Evolutionary conservation across 2,329 filamentous ascomycete genomes (phyloP).

Genomic region (Sporothrix luriei): DNA sequence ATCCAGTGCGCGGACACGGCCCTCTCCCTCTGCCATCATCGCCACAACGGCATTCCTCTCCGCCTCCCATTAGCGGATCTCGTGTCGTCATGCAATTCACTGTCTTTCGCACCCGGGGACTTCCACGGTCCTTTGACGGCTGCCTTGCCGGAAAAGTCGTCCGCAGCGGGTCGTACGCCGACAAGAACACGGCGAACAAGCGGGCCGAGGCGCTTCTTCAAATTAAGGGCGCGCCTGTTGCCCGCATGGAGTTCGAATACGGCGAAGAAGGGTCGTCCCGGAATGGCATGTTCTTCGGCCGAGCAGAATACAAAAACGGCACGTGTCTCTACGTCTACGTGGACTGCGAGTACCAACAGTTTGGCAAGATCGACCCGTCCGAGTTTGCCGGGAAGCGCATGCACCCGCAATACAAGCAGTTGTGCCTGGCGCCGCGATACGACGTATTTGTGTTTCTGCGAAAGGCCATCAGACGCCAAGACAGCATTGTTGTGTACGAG

Average conservation of each 20-base stretch:
- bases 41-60: not conserved
- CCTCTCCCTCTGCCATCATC: not conserved
- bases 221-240: not conserved
- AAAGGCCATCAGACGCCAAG: not conserved
- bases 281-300: slow-evolving; percentile 35
- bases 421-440: slow-evolving; percentile 27
- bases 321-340: slow-evolving; percentile 31
- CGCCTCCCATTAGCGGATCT: slow-evolving; percentile 5
- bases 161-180: slow-evolving; percentile 30
- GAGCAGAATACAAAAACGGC: slow-evolving; percentile 19
- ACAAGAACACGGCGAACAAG: slow-evolving; percentile 34
- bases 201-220: slow-evolving; percentile 23
- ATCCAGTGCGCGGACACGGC: not conserved
- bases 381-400: slow-evolving; percentile 28
- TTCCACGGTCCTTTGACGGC: not conserved
- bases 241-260: slow-evolving; percentile 30
- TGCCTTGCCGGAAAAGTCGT: slow-evolving; percentile 25
- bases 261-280: slow-evolving; percentile 23
- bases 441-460: slow-evolving; percentile 34
- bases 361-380: slow-evolving; percentile 30
- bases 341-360: slow-evolving; percentile 32
- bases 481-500: slow-evolving; percentile 1
- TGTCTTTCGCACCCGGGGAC: slow-evolving; percentile 32
- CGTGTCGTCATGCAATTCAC: slow-evolving; percentile 34
- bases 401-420: slow-evolving; percentile 4